Evolutionary conservation across 192 early-diverging fungal genomes (phyloP).

Genomic region (Mortierella alpina): DNA sequence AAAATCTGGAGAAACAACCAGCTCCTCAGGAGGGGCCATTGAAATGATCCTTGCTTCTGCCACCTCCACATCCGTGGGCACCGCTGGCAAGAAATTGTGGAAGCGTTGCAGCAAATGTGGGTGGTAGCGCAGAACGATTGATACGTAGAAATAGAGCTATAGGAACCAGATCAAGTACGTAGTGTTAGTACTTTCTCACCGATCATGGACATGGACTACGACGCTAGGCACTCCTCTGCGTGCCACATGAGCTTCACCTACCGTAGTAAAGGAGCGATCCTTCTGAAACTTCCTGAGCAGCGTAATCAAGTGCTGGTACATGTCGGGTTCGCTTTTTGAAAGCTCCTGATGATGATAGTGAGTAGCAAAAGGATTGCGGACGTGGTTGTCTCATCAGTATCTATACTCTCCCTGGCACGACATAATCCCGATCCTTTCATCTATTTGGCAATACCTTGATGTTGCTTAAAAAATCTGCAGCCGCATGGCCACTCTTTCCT

Average conservation of each 20-base stretch:
- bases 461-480: slow-evolving; percentile 17
- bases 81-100: slow-evolving; percentile 40
- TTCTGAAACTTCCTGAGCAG: slow-evolving; percentile 50
- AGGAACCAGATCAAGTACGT: too few species aligned
- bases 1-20: slow-evolving; percentile 49
- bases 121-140: slow-evolving; percentile 45
- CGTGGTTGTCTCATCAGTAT: too few species aligned
- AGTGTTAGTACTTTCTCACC: too few species aligned
- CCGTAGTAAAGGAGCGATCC: slow-evolving; percentile 36
- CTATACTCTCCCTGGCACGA: too few species aligned
- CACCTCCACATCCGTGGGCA: slow-evolving; percentile 23
- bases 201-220: too few species aligned
- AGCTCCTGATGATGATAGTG: slow-evolving; percentile 6
- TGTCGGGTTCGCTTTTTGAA: slow-evolving; percentile 42
- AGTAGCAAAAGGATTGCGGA: too few species aligned
- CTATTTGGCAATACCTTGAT: slow-evolving; percentile 13
- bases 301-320: slow-evolving; percentile 52
- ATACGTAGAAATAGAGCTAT: slow-evolving; percentile 43
- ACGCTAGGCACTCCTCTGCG: too few species aligned
- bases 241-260: too few species aligned
- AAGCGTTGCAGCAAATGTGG: slow-evolving; percentile 46
- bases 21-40: slow-evolving; percentile 47
- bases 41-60: slow-evolving; percentile 36
- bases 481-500: slow-evolving; percentile 6
- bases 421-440: too few species aligned